Percentiles rank a stretch among this genome's conserved stretches.
These are phyloP conservation scores for Zanthoxylum bungeanum DNA, from an alignment of 345 rosid species.

Conservation along the genomic window DNA sequence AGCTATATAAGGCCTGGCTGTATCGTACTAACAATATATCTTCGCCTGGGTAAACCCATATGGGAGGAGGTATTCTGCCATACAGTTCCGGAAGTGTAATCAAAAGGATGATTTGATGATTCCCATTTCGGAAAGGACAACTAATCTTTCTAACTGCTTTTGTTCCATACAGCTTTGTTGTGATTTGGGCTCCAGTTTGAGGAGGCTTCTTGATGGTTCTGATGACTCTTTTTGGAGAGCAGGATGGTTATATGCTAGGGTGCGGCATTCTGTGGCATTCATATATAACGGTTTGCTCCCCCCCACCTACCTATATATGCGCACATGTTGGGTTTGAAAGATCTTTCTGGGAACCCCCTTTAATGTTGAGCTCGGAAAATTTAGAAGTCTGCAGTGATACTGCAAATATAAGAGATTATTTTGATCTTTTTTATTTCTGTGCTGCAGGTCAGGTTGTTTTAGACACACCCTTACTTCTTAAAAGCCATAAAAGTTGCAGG, in stretches of 20 bases:
- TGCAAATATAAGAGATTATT: constrained; percentile 7
- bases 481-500: constrained; percentile 41
- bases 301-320: neutral
- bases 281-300: constrained; percentile 44
- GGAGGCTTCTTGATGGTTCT: constrained; percentile 47
- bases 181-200: constrained; percentile 56
- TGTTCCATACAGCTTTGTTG: constrained; percentile 39
- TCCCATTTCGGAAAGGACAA: neutral
- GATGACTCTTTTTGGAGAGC: constrained; percentile 57
- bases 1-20: constrained; percentile 82
- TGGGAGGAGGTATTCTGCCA: constrained; percentile 58
- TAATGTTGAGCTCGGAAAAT: constrained; percentile 2
- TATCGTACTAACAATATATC: constrained; percentile 59
- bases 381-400: neutral
- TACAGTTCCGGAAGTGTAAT: constrained; percentile 1
- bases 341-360: neutral
- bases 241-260: constrained; percentile 62
- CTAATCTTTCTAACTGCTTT: constrained; percentile 2
- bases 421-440: constrained; percentile 15
- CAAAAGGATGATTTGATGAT: neutral
- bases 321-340: neutral
- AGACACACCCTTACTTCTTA: constrained; percentile 40
- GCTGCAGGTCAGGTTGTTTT: constrained; percentile 62
- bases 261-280: constrained; percentile 54
- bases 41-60: constrained; percentile 38